phyloP scores from a whole-genome alignment of 2,329 filamentous ascomycete species.

The Ciborinia camelliae region DNA sequence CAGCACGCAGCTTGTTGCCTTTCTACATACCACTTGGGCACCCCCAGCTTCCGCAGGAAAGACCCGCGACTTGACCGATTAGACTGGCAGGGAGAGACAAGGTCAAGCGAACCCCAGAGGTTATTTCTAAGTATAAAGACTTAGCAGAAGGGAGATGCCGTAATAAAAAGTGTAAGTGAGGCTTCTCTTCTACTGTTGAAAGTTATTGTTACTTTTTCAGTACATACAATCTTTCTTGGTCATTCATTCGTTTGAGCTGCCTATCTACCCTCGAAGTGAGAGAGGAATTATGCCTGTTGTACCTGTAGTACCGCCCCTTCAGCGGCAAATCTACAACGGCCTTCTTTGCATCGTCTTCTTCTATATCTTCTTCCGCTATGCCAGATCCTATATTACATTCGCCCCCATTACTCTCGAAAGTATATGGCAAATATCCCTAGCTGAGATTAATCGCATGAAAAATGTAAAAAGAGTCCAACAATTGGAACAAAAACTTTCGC shows the following conservation, averaged over 20 bases:
- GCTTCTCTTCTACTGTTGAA: background rate
- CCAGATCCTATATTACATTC: conserved; percentile 18
- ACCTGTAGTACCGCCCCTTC: conserved; percentile 11
- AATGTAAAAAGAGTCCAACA: conserved; percentile 21
- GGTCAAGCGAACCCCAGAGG: conserved; percentile 4
- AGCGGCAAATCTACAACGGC: conserved; percentile 18
- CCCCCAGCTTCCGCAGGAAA: too few relatives aligned
- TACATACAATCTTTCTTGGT: conserved; percentile 3
- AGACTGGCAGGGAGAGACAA: background rate
- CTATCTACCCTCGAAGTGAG: background rate
- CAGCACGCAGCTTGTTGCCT: too few relatives aligned
- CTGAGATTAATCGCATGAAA: conserved; percentile 24
- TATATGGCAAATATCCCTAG: conserved; percentile 25
- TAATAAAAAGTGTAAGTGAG: background rate
- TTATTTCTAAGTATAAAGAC: background rate
- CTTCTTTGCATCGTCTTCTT: conserved; percentile 22
- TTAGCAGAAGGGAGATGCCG: background rate
- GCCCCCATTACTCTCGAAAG: conserved; percentile 24
- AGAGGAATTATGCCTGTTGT: background rate
- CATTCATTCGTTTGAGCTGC: background rate
- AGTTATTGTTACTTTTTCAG: background rate
- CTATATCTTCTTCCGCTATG: conserved; percentile 21
- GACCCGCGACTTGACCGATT: too few relatives aligned
- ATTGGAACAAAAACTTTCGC: conserved; percentile 16
- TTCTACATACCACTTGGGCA: background rate